phyloP scores from a whole-genome alignment of 2,329 filamentous ascomycete species.

The Fonsecaea pedrosoi region DNA sequence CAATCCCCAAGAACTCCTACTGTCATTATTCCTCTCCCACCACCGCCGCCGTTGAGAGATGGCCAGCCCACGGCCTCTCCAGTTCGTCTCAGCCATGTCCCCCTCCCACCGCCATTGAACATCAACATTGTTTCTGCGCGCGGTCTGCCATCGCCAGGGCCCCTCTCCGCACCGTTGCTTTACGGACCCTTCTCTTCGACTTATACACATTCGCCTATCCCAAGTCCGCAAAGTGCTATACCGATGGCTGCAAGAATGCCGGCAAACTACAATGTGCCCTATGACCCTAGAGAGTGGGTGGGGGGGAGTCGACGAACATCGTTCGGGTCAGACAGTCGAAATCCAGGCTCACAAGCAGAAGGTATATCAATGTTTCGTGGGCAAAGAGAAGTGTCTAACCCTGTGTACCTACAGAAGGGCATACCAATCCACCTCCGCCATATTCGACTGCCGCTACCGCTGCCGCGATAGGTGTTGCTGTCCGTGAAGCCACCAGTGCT shows the following conservation, averaged over 20 bases:
- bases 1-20: slow-evolving; percentile 30
- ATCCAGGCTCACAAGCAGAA: slow-evolving; percentile 24
- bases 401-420: slow-evolving; percentile 28
- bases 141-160: slow-evolving; percentile 44
- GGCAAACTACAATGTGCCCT: slow-evolving; percentile 51
- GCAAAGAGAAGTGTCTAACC: slow-evolving; percentile 25
- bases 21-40: slow-evolving; percentile 35
- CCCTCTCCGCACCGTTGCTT: slow-evolving; percentile 52
- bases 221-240: slow-evolving; percentile 47
- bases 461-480: slow-evolving; percentile 10
- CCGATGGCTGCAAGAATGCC: slow-evolving; percentile 53
- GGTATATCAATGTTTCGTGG: slow-evolving; percentile 24
- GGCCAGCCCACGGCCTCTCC: slow-evolving; percentile 46
- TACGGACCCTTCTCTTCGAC: slow-evolving; percentile 52
- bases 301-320: slow-evolving; percentile 43
- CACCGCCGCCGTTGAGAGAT: slow-evolving; percentile 42
- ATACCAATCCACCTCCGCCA: slow-evolving; percentile 37
- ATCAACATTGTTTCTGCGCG: slow-evolving; percentile 48
- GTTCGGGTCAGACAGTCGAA: slow-evolving; percentile 20
- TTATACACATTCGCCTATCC: slow-evolving; percentile 47
- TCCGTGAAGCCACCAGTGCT: slow-evolving; percentile 26
- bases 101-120: slow-evolving; percentile 52
- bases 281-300: slow-evolving; percentile 59
- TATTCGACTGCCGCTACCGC: slow-evolving; percentile 32
- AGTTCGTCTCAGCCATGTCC: slow-evolving; percentile 51